Evolutionary conservation across 371 early-diverging fungal genomes (phyloP).

Genomic region (Mortierella sp.): DNA sequence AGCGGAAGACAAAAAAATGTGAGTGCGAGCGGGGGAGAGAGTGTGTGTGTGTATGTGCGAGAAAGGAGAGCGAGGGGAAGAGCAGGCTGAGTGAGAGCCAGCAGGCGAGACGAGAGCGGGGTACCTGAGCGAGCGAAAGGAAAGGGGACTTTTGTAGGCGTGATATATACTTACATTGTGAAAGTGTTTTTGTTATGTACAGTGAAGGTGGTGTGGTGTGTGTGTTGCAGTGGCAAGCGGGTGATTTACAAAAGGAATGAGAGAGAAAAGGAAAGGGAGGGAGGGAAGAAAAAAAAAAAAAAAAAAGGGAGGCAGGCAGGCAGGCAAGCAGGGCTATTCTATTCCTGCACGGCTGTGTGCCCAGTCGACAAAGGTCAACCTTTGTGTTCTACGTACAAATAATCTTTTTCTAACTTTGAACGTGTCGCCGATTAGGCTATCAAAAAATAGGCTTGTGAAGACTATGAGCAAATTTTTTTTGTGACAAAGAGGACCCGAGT

Average conservation of each 20-base stretch:
- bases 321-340: background rate
- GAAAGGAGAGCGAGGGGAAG: background rate
- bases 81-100: background rate
- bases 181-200: slow-evolving; percentile 1
- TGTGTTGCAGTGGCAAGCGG: background rate
- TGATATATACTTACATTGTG: slow-evolving; percentile 19
- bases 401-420: background rate
- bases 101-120: background rate
- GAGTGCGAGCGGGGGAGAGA: background rate
- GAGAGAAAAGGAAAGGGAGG: background rate
- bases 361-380: background rate
- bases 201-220: background rate
- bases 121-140: background rate
- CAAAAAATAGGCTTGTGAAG: too few relatives aligned
- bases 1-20: background rate
- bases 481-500: too few relatives aligned
- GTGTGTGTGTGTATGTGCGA: background rate
- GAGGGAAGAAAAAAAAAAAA: background rate
- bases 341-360: background rate
- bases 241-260: background rate
- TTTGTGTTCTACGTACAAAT: background rate
- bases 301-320: background rate
- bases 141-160: too few relatives aligned
- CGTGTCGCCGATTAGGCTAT: too few relatives aligned
- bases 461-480: too few relatives aligned